phyloP scores from a whole-genome alignment of 257 asterid genomes.

The Prunella vulgaris region DNA sequence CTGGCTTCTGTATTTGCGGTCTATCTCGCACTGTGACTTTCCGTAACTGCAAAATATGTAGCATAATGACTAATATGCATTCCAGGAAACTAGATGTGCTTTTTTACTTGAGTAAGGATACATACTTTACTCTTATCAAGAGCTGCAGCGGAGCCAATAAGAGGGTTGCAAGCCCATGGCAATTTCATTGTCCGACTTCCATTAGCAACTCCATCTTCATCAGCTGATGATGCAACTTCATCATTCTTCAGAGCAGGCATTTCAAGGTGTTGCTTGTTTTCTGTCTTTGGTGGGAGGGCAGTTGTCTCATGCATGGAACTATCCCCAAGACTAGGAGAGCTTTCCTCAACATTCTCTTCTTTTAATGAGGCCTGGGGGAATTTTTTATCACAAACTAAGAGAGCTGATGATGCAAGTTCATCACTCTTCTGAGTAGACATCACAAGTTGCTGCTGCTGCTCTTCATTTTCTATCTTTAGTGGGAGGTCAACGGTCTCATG shows the following conservation, averaged over 20 bases:
- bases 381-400: background rate
- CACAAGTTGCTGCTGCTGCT: constrained; percentile 7
- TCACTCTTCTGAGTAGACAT: background rate
- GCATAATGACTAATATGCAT: constrained; percentile 24
- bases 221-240: constrained; percentile 33
- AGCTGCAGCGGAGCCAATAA: constrained; percentile 64
- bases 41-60: constrained; percentile 60
- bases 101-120: background rate
- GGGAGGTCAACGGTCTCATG: constrained; percentile 21
- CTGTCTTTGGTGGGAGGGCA: constrained; percentile 26
- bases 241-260: constrained; percentile 34
- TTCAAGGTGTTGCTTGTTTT: constrained; percentile 19
- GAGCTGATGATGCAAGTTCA: constrained; percentile 8
- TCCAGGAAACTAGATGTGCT: constrained; percentile 7
- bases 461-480: constrained; percentile 25
- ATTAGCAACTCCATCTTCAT: constrained; percentile 35
- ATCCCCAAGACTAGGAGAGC: constrained; percentile 27
- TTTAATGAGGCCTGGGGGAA: background rate
- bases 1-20: constrained; percentile 50
- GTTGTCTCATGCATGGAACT: constrained; percentile 8
- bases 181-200: constrained; percentile 41
- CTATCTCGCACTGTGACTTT: constrained; percentile 58
- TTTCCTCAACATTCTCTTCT: constrained; percentile 27
- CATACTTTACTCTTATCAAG: constrained; percentile 85
- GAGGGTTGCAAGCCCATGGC: constrained; percentile 61